A percentile compares a stretch with the other conserved stretches of the same genome.
Evolutionary conservation across 345 rosid species (phyloP).

Genomic region (Hypericum perforatum): DNA sequence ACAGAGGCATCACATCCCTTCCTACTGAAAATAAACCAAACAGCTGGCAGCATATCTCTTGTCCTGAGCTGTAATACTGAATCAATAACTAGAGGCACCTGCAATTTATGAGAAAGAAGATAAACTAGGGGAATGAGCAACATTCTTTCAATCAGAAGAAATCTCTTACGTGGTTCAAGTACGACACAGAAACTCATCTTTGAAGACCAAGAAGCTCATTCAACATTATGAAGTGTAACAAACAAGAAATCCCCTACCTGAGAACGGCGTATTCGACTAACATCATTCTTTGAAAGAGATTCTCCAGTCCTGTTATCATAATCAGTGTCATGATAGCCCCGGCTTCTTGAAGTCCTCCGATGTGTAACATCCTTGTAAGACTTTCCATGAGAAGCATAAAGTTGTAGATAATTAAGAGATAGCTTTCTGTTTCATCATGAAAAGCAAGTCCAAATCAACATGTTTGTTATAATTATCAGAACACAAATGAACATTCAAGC

Average conservation of each 20-base stretch:
- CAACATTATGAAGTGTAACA: conserved; percentile 4
- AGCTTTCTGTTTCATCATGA: conserved; percentile 56
- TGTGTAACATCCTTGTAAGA: conserved; percentile 41
- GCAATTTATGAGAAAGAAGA: conserved; percentile 16
- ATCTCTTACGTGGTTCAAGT: conserved; percentile 2
- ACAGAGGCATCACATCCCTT: conserved; percentile 96
- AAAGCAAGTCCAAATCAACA: conserved; percentile 7
- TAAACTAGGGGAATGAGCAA: conserved; percentile 8
- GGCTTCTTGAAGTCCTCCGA: conserved; percentile 56
- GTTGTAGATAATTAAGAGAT: conserved; percentile 65
- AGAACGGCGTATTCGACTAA: conserved; percentile 65
- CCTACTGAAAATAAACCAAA: conserved; percentile 92
- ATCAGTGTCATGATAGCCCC: conserved; percentile 30
- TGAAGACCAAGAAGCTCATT: conserved; percentile 4
- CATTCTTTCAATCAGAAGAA: conserved; percentile 1
- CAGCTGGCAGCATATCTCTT: conserved; percentile 82
- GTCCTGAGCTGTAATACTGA: conserved; percentile 62
- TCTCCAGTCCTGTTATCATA: conserved; percentile 31
- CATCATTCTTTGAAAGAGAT: conserved; percentile 76
- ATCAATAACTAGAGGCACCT: conserved; percentile 85
- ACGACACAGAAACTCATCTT: background rate
- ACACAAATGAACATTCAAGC: no score
- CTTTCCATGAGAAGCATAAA: conserved; percentile 49
- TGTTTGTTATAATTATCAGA: background rate
- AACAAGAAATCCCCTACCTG: conserved; percentile 34